These are phyloP conservation scores for Grifola frondosa DNA, from an alignment of 1,284 basidiomycete species.

Conservation along the genomic window DNA sequence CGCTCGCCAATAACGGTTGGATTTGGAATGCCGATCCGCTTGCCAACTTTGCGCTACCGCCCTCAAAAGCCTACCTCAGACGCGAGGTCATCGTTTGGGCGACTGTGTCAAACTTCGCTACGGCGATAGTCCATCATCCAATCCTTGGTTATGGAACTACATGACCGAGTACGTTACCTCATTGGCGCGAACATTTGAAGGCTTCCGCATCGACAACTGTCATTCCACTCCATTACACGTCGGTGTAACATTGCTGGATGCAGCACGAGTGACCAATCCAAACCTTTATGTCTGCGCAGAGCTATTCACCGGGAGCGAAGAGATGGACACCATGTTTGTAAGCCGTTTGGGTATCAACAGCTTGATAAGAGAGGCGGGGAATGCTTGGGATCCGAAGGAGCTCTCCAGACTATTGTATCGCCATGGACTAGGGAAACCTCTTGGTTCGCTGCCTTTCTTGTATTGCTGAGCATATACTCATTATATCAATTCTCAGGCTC, in stretches of 20 bases:
- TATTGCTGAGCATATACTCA: background rate
- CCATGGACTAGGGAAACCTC: slow-evolving; percentile 86
- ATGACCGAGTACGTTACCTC: slow-evolving; percentile 86
- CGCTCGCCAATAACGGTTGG: slow-evolving; percentile 97
- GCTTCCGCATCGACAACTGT: slow-evolving; percentile 97
- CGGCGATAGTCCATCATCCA: slow-evolving; percentile 73
- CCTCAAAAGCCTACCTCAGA: slow-evolving; percentile 94
- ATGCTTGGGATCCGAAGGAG: slow-evolving; percentile 86
- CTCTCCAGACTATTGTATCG: slow-evolving; percentile 83
- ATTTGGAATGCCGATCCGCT: slow-evolving; percentile 97
- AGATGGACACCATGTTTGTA: slow-evolving; percentile 90
- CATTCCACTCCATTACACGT: slow-evolving; percentile 96
- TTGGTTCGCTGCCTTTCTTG: slow-evolving; percentile 52
- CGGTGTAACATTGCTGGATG: slow-evolving; percentile 89
- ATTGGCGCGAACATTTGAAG: slow-evolving; percentile 85
- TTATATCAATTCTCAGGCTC: slow-evolving; percentile 55
- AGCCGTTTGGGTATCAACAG: slow-evolving; percentile 90
- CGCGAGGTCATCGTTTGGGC: slow-evolving; percentile 96
- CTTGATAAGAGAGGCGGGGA: slow-evolving; percentile 89
- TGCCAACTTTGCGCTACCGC: slow-evolving; percentile 90
- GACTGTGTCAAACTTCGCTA: slow-evolving; percentile 99
- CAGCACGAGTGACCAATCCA: slow-evolving; percentile 85
- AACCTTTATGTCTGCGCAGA: slow-evolving; percentile 96
- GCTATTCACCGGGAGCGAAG: slow-evolving; percentile 94
- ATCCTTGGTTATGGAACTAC: slow-evolving; percentile 94